These are phyloP conservation scores for Oryza meyeriana DNA, from an alignment of 176 grass and related monocot genomes.

Conservation along the genomic window DNA sequence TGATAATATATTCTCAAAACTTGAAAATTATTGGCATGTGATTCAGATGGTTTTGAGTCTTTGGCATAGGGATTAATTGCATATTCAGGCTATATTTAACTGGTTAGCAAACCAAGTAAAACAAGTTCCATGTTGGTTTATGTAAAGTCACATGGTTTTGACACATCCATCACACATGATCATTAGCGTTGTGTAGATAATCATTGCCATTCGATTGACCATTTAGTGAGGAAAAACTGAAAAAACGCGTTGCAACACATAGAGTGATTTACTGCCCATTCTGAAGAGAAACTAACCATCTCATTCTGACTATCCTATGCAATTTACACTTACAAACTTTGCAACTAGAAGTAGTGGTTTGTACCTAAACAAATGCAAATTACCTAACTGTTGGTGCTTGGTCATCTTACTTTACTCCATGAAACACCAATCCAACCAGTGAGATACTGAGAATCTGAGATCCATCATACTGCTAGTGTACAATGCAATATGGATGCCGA, in stretches of 20 bases:
- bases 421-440: neutral
- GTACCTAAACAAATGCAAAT: neutral
- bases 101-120: neutral
- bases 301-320: neutral
- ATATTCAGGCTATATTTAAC: neutral
- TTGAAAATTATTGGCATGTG: neutral
- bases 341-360: neutral
- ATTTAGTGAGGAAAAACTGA: neutral
- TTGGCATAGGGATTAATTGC: neutral
- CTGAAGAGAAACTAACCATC: neutral
- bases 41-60: neutral
- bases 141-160: conserved; percentile 1
- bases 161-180: neutral
- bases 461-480: neutral
- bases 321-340: neutral
- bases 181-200: neutral
- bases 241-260: neutral
- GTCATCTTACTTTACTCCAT: neutral
- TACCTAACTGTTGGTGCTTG: neutral
- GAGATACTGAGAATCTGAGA: neutral
- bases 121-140: neutral
- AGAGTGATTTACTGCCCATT: neutral
- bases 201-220: neutral
- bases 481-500: neutral
- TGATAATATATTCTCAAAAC: neutral